These are phyloP conservation scores for Chytriomyces sp. DNA, from an alignment of 192 early-diverging fungal genomes.

Conservation along the genomic window DNA sequence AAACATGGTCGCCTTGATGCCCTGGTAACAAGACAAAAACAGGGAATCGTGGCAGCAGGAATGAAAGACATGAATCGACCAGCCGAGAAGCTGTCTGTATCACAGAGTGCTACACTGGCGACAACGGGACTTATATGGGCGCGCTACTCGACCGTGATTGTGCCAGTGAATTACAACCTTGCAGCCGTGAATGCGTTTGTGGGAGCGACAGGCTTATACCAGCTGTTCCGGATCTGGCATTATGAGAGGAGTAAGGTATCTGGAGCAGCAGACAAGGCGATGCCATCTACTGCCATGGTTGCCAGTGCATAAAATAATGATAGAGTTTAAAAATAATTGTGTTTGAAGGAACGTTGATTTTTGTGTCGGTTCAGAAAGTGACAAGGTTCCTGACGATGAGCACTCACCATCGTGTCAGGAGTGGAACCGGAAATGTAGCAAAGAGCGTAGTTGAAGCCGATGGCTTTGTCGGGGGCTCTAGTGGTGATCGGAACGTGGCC, in stretches of 20 bases:
- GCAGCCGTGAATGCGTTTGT: conserved; percentile 93
- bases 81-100: conserved; percentile 82
- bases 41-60: conserved; percentile 91
- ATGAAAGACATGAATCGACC: conserved; percentile 85
- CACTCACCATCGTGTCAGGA: no score
- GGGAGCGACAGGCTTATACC: conserved; percentile 82
- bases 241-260: conserved; percentile 32
- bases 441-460: no score
- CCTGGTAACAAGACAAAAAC: no score
- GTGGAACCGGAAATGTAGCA: no score
- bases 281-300: neutral
- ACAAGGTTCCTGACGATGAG: no score
- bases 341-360: no score
- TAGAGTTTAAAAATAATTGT: no score
- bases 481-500: no score
- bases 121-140: conserved; percentile 96
- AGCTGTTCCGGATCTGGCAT: conserved; percentile 77
- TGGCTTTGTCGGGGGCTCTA: no score
- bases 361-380: no score
- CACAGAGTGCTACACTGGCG: conserved; percentile 81
- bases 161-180: conserved; percentile 85
- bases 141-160: conserved; percentile 91
- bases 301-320: neutral
- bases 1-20: no score
- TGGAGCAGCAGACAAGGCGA: no score